Percentiles rank a stretch among this genome's conserved stretches.
These are phyloP conservation scores for Psidium friedrichsthalianum DNA, from an alignment of 345 rosid species.

Conservation along the genomic window DNA sequence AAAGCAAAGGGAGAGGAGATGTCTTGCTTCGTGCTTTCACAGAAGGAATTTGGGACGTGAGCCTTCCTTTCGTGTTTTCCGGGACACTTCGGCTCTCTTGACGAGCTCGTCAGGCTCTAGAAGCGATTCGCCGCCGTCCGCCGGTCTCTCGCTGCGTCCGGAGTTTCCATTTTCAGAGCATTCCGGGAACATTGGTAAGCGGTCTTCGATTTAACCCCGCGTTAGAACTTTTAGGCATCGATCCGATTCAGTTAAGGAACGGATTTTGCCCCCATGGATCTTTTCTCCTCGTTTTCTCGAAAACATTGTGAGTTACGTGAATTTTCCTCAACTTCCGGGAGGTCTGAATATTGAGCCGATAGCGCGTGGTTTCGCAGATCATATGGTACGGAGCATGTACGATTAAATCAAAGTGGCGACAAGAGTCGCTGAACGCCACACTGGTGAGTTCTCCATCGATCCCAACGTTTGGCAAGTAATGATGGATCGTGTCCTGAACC, in stretches of 20 bases:
- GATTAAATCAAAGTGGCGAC: slow-evolving; percentile 33
- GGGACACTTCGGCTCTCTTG: slow-evolving; percentile 23
- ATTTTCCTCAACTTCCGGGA: neutral
- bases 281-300: neutral
- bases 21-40: slow-evolving; percentile 33
- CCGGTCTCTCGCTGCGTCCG: slow-evolving; percentile 37
- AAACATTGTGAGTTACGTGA: neutral
- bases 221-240: neutral
- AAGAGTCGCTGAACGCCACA: slow-evolving; percentile 18
- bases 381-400: slow-evolving; percentile 60
- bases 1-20: neutral
- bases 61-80: slow-evolving; percentile 30
- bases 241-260: neutral
- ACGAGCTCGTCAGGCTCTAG: slow-evolving; percentile 26
- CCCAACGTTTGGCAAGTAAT: neutral
- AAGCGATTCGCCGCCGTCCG: slow-evolving; percentile 20
- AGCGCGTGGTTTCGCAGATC: slow-evolving; percentile 15
- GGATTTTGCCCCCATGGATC: neutral
- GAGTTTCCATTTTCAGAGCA: slow-evolving; percentile 45
- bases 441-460: slow-evolving; percentile 23
- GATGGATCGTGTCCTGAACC: neutral
- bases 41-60: slow-evolving; percentile 25
- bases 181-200: slow-evolving; percentile 56
- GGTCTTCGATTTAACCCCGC: neutral
- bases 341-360: neutral